Conservation (phyloP, 164 flowering plant genomes). For the Vitis labrusca region DNA sequence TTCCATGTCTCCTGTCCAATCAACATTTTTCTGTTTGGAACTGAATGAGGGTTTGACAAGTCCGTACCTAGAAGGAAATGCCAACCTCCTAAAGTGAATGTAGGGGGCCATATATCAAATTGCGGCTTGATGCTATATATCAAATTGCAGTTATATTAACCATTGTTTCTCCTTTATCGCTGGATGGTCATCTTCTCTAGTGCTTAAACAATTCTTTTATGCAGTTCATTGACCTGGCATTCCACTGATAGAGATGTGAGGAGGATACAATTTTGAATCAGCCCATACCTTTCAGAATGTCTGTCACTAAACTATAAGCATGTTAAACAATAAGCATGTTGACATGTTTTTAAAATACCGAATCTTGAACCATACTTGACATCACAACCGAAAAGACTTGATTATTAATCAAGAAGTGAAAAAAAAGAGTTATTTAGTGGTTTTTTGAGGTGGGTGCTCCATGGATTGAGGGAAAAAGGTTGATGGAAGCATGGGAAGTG, state of each 20-base stretch:
- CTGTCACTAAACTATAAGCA: background rate
- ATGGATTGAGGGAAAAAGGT: constrained; percentile 1
- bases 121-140: no score
- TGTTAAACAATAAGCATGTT: no score
- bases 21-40: no score
- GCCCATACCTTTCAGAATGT: constrained; percentile 2
- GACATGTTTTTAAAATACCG: constrained; percentile 14
- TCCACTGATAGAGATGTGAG: constrained; percentile 34
- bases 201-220: background rate
- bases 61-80: no score
- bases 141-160: background rate
- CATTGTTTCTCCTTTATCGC: constrained; percentile 8
- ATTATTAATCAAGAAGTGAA: background rate
- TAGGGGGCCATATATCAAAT: no score
- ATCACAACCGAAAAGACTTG: constrained; percentile 19
- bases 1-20: no score
- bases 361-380: constrained; percentile 22
- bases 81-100: no score
- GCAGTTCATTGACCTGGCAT: constrained; percentile 26
- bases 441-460: constrained; percentile 17
- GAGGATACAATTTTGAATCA: no score
- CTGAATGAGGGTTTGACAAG: background rate
- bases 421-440: constrained; percentile 14
- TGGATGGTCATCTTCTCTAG: constrained; percentile 10
- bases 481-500: constrained; percentile 17